A percentile compares a stretch with the other conserved stretches of the same genome.
Evolutionary conservation across 1,284 basidiomycete genomes (phyloP).

Genomic region (Cutaneotrichosporon sp.): DNA sequence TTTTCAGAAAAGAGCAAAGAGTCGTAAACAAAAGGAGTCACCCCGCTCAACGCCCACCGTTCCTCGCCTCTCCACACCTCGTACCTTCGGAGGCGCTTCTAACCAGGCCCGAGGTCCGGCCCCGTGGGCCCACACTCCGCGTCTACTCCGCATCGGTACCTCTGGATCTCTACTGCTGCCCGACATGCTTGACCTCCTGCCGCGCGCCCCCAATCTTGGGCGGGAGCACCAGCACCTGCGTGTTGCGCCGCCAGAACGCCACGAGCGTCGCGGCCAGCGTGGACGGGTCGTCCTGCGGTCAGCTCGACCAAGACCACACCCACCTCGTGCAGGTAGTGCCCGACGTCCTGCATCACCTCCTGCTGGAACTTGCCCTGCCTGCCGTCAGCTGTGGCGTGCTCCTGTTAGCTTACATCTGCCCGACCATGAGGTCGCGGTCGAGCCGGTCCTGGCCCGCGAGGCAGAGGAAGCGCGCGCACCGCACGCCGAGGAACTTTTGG

Average conservation of each 20-base stretch:
- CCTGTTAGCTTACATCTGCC: constrained; percentile 82
- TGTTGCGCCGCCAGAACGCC: constrained; percentile 90
- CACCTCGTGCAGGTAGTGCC: constrained; percentile 94
- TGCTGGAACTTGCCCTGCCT: constrained; percentile 92
- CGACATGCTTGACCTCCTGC: constrained; percentile 70
- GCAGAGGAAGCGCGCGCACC: constrained; percentile 80
- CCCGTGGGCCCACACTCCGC: too few species aligned
- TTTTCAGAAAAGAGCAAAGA: too few species aligned
- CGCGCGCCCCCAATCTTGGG: constrained; percentile 48
- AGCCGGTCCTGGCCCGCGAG: constrained; percentile 91
- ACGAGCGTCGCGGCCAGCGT: constrained; percentile 75
- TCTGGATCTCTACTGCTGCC: constrained; percentile 59
- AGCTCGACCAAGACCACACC: too few species aligned
- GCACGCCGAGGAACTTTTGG: constrained; percentile 69
- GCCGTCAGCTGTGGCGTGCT: too few species aligned
- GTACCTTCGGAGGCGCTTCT: too few species aligned
- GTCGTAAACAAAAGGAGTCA: too few species aligned
- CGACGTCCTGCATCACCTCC: constrained; percentile 79
- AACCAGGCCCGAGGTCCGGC: too few species aligned
- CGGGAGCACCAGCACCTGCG: constrained; percentile 63
- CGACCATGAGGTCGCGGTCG: constrained; percentile 93
- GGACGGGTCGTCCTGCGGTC: constrained; percentile 74
- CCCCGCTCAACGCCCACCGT: not conserved
- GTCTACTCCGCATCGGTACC: not conserved
- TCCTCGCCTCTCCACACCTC: too few species aligned